Base-by-base conservation (phyloP, 2,329 filamentous ascomycete genomes). In the Fusarium mundagurra region DNA sequence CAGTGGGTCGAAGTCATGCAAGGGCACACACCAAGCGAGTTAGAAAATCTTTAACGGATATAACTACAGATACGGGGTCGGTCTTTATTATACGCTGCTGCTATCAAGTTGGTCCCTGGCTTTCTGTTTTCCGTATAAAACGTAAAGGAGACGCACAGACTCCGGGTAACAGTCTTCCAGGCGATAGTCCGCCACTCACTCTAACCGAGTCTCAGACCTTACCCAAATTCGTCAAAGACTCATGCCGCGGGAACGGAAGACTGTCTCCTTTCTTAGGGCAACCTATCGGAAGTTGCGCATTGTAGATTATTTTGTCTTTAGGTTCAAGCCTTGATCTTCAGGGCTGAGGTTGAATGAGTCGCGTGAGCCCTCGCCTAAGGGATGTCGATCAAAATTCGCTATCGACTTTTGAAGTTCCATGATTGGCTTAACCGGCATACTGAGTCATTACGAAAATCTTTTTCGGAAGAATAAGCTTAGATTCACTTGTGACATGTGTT, bases 361-460 rank as follows among this genome's bases (percentile, higher is more conserved):
- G 34, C 14, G 51, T 54, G 33, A 27, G 33, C 24, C n/a, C 4
- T 10, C 4, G 18, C 10, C 20, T 6, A 16, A 8, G 1, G 4
- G 50, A 27, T 3, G 33, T 38, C 8, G 50, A 34, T 27, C 12
- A 17, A 27, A 22, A 22, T 27, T 53, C 24, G 6, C 7, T 27
- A 12, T 22, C 33, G 11, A 12, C 8, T 16, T 8, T 27, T 36
- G 6, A 14, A 12, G 9, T 20, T 27, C 8, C 4, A 22, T 13
- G 2, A 17, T 27, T 20, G 11, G 8, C 10, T 11, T 16, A 5
- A 10, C 6, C 3, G 6, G n/a, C 6, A n/a, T 27, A 22, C n/a
- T 6, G 12, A 20, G 17, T 11, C n/a, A 8, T 8, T 10, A 18
- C 18, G 9, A 16, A 11, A 8, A 24, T 27, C 50, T 24, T 20